These are phyloP conservation scores for Rhynchospora breviuscula DNA, from an alignment of 176 grass and related monocot species.

Conservation along the genomic window DNA sequence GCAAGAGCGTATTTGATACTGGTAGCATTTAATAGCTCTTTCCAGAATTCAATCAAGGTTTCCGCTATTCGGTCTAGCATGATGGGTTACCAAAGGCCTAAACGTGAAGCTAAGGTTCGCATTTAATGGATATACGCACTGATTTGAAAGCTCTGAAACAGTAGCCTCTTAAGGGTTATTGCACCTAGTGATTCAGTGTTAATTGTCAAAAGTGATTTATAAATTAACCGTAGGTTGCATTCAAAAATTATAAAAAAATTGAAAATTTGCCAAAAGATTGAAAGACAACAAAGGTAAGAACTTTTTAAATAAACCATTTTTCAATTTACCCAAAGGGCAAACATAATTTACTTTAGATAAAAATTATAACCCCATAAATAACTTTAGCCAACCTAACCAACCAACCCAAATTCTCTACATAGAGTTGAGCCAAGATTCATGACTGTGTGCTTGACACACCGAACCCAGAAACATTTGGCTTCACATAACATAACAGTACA, in stretches of 20 bases:
- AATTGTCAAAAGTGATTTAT: neutral
- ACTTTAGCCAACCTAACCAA: neutral
- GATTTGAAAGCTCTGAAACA: neutral
- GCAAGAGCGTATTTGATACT: neutral
- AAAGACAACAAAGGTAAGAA: neutral
- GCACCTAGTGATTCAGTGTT: neutral
- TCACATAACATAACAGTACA: neutral
- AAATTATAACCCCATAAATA: neutral
- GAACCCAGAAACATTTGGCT: neutral
- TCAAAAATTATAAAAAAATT: neutral
- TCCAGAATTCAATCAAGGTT: neutral
- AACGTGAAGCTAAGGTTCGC: neutral
- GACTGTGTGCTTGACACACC: neutral
- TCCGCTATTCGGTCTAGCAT: neutral
- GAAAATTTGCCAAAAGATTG: neutral
- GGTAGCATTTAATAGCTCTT: neutral
- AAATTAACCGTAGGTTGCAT: neutral
- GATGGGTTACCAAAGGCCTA: neutral
- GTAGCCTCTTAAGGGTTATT: neutral
- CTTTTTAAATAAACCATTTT: constrained; percentile 2
- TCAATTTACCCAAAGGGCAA: neutral
- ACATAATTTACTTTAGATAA: neutral
- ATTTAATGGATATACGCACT: neutral
- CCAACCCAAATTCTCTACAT: constrained; percentile 12
- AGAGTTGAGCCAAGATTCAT: neutral